phyloP scores from a whole-genome alignment of 352 stramenopile genomes.

The Globisporangium echinulatum region DNA sequence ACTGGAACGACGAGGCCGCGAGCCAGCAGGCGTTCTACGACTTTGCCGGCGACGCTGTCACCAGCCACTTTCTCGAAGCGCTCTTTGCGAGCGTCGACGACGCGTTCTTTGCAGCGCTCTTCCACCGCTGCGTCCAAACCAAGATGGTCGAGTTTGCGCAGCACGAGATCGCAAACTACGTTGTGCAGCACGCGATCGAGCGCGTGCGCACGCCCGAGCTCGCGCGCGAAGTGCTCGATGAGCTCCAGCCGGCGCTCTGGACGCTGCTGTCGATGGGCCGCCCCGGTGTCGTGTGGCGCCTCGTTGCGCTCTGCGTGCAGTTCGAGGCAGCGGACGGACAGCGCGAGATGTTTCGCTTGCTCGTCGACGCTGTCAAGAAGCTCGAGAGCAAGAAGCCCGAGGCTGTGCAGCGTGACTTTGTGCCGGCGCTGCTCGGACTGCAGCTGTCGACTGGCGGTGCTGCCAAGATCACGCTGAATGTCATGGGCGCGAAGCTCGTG shows the following conservation, averaged over 20 bases:
- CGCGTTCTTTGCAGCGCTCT: slow-evolving; percentile 63
- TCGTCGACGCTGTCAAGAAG: slow-evolving; percentile 63
- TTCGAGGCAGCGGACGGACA: slow-evolving; percentile 38
- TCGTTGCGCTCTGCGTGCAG: slow-evolving; percentile 69
- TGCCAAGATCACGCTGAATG: slow-evolving; percentile 66
- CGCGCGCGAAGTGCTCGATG: slow-evolving; percentile 43
- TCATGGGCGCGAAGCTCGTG: slow-evolving; percentile 73
- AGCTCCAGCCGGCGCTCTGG: slow-evolving; percentile 57
- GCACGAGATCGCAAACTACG: slow-evolving; percentile 77
- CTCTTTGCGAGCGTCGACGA: slow-evolving; percentile 51
- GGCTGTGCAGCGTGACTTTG: slow-evolving; percentile 52
- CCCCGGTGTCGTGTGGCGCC: slow-evolving; percentile 68
- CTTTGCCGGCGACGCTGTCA: slow-evolving; percentile 62
- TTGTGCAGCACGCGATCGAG: slow-evolving; percentile 70
- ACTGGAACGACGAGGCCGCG: slow-evolving; percentile 57
- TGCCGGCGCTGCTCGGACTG: slow-evolving; percentile 54
- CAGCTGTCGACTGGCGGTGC: slow-evolving; percentile 51
- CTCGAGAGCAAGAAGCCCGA: slow-evolving; percentile 78
- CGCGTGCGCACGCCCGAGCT: slow-evolving; percentile 35
- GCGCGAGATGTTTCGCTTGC: slow-evolving; percentile 32
- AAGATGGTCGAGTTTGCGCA: slow-evolving; percentile 65
- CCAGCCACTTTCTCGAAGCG: slow-evolving; percentile 71
- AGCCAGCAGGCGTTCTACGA: slow-evolving; percentile 57
- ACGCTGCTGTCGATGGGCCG: slow-evolving; percentile 66
- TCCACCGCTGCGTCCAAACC: slow-evolving; percentile 48